Base-by-base conservation (phyloP, 2,329 filamentous ascomycete species). In the Mycogone perniciosa region DNA sequence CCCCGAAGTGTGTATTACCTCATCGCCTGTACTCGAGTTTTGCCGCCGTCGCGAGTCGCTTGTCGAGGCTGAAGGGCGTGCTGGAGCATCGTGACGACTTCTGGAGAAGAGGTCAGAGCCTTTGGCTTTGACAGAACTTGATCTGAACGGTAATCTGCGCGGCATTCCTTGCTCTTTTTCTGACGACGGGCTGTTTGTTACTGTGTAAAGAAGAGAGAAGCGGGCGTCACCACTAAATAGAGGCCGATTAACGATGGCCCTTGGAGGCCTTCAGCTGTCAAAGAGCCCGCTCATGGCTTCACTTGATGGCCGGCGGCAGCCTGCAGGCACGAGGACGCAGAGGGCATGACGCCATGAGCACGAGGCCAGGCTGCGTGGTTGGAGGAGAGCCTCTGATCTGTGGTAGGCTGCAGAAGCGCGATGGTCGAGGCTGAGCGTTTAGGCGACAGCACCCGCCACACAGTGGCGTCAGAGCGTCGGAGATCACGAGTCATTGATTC, bases 341-440 rank as follows among this genome's bases (percentile, higher is more conserved):
- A 37, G 35, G 47, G 51, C 47, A 50, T 53, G 51, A 53, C 51
- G 51, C 46, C 49, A 50, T 53, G 51, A 31, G 46, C 51, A 53
- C 51, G 51, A 44, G 51, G 47, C 47, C 51, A 46, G 47, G 41
- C 46, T 50, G 26, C 37, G 27, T 44, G 42, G 26, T 29, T 44
- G 42, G 40, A 42, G 40, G 40, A 38, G 35, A 20, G 35, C 35
- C 20, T 38, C 20, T 38, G 35, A 20, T n/a, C 35, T 38, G 6
- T 38, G 40, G 48, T 34, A 33, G 45, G 49, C 44, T 33, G 40
- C 40, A 50, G 48, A 39, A n/a, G 41, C 41, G 43, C 45, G 48
- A 38, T 43, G 44, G 44, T 50, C 34, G 41, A 4, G 30, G 26
- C 37, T 48, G 4, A 45, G 30, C 33, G 33, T 35, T 11, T 35